Evolutionary conservation across 2,329 filamentous ascomycete species (phyloP).

Genomic region (Colletotrichum endophyticum): DNA sequence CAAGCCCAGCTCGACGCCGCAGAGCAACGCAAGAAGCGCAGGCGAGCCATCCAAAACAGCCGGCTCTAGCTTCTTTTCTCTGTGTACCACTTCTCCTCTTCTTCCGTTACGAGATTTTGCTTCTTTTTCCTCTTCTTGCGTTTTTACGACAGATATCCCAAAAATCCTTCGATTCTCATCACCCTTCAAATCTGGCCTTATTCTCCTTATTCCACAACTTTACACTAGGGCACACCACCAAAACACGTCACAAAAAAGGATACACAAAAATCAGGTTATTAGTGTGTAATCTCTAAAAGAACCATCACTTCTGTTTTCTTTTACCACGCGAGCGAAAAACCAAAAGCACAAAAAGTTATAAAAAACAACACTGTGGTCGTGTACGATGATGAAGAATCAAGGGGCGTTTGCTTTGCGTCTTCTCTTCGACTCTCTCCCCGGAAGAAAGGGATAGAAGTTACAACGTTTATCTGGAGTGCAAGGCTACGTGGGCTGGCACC

Average conservation of each 20-base stretch:
- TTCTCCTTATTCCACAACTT: neutral
- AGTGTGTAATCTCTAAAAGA: neutral
- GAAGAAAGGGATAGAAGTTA: too few species aligned
- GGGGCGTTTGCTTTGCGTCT: neutral
- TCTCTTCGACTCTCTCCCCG: neutral
- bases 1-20: constrained; percentile 20
- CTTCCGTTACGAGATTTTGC: neutral
- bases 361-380: neutral
- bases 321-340: neutral
- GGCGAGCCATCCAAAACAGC: constrained; percentile 19
- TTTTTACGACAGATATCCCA: constrained; percentile 8
- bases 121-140: neutral
- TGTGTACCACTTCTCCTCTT: neutral
- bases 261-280: constrained; percentile 7
- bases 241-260: neutral
- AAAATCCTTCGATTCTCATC: neutral
- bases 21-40: constrained; percentile 18
- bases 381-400: neutral
- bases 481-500: neutral
- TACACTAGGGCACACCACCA: neutral
- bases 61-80: neutral
- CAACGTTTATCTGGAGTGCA: neutral
- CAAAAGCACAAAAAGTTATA: neutral
- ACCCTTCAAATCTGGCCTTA: neutral
- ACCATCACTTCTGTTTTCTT: neutral